Evolutionary conservation across 345 rosid genomes (phyloP).

Genomic region (Eucalyptus sideroxylon): DNA sequence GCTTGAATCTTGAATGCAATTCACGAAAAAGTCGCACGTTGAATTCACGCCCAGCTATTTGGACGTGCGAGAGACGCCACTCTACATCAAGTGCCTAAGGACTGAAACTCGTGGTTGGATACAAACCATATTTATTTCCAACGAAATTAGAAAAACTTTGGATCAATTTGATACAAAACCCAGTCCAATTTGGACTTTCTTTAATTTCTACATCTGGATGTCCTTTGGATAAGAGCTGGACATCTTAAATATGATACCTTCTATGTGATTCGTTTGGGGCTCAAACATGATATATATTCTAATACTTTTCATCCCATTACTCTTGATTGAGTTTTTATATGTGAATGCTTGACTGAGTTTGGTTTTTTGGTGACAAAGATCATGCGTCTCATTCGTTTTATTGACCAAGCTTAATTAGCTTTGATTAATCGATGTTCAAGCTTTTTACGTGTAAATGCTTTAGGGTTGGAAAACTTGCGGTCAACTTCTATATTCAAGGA

Average conservation of each 20-base stretch:
- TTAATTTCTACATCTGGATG: neutral
- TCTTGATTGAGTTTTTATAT: neutral
- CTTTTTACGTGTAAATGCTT: neutral
- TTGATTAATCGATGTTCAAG: neutral
- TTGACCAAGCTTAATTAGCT: neutral
- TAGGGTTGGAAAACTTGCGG: neutral
- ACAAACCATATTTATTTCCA: neutral
- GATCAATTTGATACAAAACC: neutral
- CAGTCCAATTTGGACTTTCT: neutral
- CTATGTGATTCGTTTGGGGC: accelerated
- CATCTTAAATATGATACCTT: accelerated
- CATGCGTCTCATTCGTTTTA: neutral
- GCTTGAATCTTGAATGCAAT: neutral
- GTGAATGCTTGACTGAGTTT: neutral
- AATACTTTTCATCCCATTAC: accelerated
- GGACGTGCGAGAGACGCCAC: neutral
- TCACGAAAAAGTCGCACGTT: accelerated
- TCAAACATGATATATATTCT: accelerated
- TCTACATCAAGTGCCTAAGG: neutral
- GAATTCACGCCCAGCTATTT: neutral
- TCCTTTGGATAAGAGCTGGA: accelerated
- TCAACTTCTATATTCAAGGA: too few relatives aligned
- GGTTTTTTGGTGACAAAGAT: accelerated
- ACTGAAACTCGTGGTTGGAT: neutral
- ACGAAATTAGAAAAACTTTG: neutral